Conservation (phyloP, 495 filamentous ascomycete genomes). For the Lichenothelia convexa region DNA sequence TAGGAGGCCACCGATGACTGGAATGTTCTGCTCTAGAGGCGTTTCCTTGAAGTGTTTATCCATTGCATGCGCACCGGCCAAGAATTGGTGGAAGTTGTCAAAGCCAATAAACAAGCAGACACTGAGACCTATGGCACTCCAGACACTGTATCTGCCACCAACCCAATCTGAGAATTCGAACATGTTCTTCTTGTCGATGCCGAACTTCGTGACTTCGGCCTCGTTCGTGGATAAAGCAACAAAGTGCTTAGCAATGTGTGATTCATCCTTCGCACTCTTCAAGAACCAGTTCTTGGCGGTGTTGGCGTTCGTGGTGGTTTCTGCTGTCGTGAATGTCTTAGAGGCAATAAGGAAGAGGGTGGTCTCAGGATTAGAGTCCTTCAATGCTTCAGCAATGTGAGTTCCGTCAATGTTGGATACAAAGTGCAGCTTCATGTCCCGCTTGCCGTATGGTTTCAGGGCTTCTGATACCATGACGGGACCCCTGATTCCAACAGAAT, state of each 20-base stretch:
- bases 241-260: constrained; percentile 88
- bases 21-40: constrained; percentile 88
- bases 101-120: constrained; percentile 88
- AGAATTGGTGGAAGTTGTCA: constrained; percentile 94
- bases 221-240: constrained; percentile 96
- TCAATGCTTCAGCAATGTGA: constrained; percentile 87
- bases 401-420: constrained; percentile 99
- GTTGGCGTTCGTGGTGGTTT: constrained; percentile 93
- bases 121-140: constrained; percentile 93
- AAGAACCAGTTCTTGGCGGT: constrained; percentile 95
- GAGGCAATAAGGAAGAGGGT: constrained; percentile 94
- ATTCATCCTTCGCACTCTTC: constrained; percentile 55
- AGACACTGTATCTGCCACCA: constrained; percentile 92
- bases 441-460: constrained; percentile 79
- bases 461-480: constrained; percentile 98
- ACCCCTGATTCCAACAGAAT: constrained; percentile 36
- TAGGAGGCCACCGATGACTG: constrained; percentile 74
- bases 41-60: constrained; percentile 91
- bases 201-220: constrained; percentile 88
- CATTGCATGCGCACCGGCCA: constrained; percentile 90
- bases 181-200: constrained; percentile 97
- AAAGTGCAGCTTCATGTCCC: constrained; percentile 77
- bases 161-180: constrained; percentile 98
- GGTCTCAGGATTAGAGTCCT: constrained; percentile 79
- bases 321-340: constrained; percentile 98